These are phyloP conservation scores for Cronartium ribicola DNA, from an alignment of 1,284 basidiomycete species.

Conservation along the genomic window DNA sequence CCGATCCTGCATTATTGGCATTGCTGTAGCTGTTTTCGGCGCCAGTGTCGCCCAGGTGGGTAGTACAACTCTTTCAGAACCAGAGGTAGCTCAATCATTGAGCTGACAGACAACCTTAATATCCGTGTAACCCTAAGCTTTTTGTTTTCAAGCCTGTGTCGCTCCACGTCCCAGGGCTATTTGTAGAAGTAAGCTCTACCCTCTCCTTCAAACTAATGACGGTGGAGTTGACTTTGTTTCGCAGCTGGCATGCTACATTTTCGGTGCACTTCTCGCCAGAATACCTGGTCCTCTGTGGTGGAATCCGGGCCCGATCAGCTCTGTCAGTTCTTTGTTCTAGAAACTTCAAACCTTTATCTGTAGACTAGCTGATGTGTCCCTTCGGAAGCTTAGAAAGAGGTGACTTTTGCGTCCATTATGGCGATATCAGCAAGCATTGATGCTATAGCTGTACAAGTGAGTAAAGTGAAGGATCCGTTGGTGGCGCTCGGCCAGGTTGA, in stretches of 20 bases:
- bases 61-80: background rate
- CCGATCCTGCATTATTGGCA: slow-evolving; percentile 26
- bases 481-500: too few relatives aligned
- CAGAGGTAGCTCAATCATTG: background rate
- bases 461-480: background rate
- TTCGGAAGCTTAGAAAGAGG: slow-evolving; percentile 22
- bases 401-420: slow-evolving; percentile 38
- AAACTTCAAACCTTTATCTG: background rate
- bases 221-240: background rate
- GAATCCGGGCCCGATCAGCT: slow-evolving; percentile 26
- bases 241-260: slow-evolving; percentile 35
- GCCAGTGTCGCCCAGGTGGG: slow-evolving; percentile 35
- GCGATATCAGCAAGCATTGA: slow-evolving; percentile 18
- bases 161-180: slow-evolving; percentile 21
- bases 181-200: slow-evolving; percentile 15
- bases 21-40: slow-evolving; percentile 30
- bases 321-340: slow-evolving; percentile 2
- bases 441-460: slow-evolving; percentile 26
- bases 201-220: background rate
- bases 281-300: slow-evolving; percentile 35
- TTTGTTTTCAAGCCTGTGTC: slow-evolving; percentile 34
- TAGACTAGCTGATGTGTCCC: background rate
- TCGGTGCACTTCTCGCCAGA: slow-evolving; percentile 15
- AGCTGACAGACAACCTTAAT: background rate
- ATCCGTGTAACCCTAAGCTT: background rate